Base-by-base conservation (phyloP, 2,329 filamentous ascomycete species). In the Aspergillus versicolor region DNA sequence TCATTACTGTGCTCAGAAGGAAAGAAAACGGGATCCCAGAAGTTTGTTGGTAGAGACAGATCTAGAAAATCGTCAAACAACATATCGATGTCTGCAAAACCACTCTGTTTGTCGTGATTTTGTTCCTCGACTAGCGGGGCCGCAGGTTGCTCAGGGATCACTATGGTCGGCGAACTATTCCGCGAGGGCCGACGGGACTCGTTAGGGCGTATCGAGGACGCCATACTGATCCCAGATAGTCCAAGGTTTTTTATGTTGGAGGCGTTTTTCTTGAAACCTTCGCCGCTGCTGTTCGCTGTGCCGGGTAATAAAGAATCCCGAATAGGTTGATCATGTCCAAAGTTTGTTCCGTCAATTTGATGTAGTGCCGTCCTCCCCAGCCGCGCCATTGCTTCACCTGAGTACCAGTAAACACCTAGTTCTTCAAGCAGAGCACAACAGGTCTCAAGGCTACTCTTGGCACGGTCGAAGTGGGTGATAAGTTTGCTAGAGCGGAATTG, bases 401-500 rank as follows among this genome's bases (percentile, higher is more conserved):
- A 75, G 62, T 70, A 75, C 75, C 75, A 76, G 30, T 65, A 70
- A 5, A 58, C 60, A 45, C 71, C 67, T 21, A 75, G 58, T 12
- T 61, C 58, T 60, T 76, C 74, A 17, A 77, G 61, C 17, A 73
- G 62, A 21, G 63, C 62, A 57, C 73, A 75, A 32, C 73, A 71
- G 17, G 69, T 68, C 48, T 71, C 69, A n/a, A 77, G 60, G 17
- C 70, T 71, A 37, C 65, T 62, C 50, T 69, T 73, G n/a, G 72
- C 70, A 41, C 70, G 69, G 40, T 73, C 66, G 38, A 67, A 65
- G 52, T 75, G 70, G 11, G 70, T 73, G 51, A 71, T 78, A 9
- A 82, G 69, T 50, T 76, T 79, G 56, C 79, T 79, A 49, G 79
- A 79, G 22, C 83, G 81, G 44, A 83, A 78, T 55, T 84, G 80